A percentile compares a stretch with the other conserved stretches of the same genome.
These are phyloP conservation scores for Trichoderma koningii DNA, from an alignment of 2,329 filamentous ascomycete species.

Conservation along the genomic window DNA sequence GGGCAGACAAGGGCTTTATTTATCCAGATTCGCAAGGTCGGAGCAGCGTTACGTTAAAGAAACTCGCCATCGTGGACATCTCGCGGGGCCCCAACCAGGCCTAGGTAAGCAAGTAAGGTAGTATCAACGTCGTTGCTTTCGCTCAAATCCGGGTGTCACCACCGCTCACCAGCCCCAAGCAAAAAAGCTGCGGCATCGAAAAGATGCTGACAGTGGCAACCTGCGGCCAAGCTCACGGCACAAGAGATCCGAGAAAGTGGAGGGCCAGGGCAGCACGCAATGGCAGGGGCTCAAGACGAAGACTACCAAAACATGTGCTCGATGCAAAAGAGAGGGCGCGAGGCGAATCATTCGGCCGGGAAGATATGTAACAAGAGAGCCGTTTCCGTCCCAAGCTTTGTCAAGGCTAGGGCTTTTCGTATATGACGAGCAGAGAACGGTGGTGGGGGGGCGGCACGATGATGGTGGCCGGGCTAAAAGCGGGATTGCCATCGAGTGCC, in stretches of 20 bases:
- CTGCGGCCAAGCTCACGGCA: conserved; percentile 11
- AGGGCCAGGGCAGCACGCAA: conserved; percentile 19
- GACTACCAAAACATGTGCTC: neutral
- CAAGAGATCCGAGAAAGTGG: conserved; percentile 16
- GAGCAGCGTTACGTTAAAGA: conserved; percentile 11
- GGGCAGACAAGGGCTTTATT: conserved; percentile 14
- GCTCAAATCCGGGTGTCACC: neutral
- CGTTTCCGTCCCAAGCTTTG: neutral
- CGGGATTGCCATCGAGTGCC: conserved; percentile 25
- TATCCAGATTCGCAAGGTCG: neutral
- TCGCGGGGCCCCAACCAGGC: conserved; percentile 1
- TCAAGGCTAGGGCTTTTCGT: conserved; percentile 6
- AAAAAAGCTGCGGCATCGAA: neutral
- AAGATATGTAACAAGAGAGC: no score
- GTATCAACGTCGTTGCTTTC: neutral
- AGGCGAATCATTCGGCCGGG: conserved; percentile 1
- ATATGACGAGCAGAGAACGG: neutral
- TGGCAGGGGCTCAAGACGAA: conserved; percentile 9
- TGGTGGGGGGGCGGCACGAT: neutral
- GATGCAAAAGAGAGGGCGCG: neutral
- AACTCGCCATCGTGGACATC: neutral
- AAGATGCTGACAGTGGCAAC: neutral
- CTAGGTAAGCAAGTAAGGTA: no score
- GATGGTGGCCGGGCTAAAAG: conserved; percentile 11
- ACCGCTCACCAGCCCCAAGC: neutral